Evolutionary conservation across 306 rosid species (phyloP).

Genomic region (Sechiopsis laciniata): DNA sequence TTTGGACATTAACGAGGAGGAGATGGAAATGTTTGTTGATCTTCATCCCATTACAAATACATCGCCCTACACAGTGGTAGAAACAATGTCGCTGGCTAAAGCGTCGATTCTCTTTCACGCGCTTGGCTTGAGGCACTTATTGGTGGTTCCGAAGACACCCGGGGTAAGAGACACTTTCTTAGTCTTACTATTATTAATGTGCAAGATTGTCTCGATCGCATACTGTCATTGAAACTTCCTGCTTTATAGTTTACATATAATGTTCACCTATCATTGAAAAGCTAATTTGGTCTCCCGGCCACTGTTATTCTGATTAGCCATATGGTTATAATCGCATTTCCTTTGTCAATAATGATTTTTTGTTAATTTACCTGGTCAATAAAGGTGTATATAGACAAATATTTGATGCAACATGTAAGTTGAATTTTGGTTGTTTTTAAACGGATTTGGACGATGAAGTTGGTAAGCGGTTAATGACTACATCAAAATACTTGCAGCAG

Average conservation of each 20-base stretch:
- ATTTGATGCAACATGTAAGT: neutral
- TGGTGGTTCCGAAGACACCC: constrained; percentile 54
- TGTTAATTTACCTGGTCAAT: neutral
- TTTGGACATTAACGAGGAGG: constrained; percentile 51
- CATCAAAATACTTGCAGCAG: neutral
- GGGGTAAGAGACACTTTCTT: constrained; percentile 46
- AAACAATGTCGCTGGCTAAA: constrained; percentile 67
- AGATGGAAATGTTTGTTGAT: constrained; percentile 69
- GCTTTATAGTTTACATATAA: neutral
- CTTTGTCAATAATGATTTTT: neutral
- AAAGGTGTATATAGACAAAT: neutral
- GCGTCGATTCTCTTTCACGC: constrained; percentile 61
- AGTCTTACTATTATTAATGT: neutral
- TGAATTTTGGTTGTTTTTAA: neutral
- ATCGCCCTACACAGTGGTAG: constrained; percentile 61
- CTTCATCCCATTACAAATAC: constrained; percentile 59
- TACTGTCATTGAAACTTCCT: neutral
- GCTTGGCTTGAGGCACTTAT: constrained; percentile 66
- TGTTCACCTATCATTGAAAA: neutral
- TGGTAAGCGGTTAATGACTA: neutral
- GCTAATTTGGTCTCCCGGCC: neutral
- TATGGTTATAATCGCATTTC: neutral
- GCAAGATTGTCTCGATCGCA: neutral
- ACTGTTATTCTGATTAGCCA: neutral
- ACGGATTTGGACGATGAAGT: neutral